Base-by-base conservation (phyloP, 2,329 filamentous ascomycete species). In the Hortaea sp. region DNA sequence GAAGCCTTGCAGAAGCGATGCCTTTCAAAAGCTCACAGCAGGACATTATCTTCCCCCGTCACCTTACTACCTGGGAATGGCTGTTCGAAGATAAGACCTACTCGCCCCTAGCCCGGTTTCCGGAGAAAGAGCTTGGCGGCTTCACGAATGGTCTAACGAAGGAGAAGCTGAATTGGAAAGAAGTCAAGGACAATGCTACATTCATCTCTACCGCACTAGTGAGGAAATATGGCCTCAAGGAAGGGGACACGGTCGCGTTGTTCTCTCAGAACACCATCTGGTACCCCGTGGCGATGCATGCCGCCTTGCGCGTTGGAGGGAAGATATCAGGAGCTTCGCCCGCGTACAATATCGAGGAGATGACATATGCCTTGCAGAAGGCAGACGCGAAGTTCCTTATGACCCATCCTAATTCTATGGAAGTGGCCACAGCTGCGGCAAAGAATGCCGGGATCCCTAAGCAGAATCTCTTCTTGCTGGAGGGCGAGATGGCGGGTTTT, bases 321-420 rank as follows among this genome's bases (percentile, higher is more conserved):
- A 70, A 78, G 29, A 75, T 82, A 1, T 78, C 73, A 2, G 80
- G 81, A 1, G 80, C 79, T 0, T 78, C 72, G 11, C 80, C 81
- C 0, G 80, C 79, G 0, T 84, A 84, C 61, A 82, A 77, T 46
- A 69, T 77, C 11, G 81, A 84, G 42, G 81, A 85, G 54, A 82
- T 84, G 76, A 75, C 72, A 1, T 82, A 82, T 60, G 79, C 78
- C 1, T 64, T 84, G 2, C 73, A 75, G 53, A 79, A 71, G 1
- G 75, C 71, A 0, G 66, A 75, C 31, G 74, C 76, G 2, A 79
- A 73, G 51, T 76, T 78, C 49, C 57, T 82, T 7, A 72, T 82
- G 62, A 81, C 78, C 0, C 69, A 76, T 2, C 70, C 72, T 0
- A 69, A 71, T 11, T 74, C 69, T 11, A 72, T 80, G 63, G 67